Percentiles rank a stretch among this genome's conserved stretches.
Conservation (phyloP, 805 yeast genomes). For the Lipomyces spencermartinsiae region DNA sequence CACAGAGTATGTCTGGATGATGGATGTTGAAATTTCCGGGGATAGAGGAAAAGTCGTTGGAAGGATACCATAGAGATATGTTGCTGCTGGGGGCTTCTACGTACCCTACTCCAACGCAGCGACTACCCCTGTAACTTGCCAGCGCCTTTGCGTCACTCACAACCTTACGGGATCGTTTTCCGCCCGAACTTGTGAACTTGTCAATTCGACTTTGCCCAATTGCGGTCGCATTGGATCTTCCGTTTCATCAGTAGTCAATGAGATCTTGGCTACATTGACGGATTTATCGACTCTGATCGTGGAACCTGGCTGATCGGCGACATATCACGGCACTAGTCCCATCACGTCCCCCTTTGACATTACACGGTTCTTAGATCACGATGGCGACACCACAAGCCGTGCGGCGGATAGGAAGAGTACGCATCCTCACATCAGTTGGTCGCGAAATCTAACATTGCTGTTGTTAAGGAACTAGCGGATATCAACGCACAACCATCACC, state of each 20-base stretch:
- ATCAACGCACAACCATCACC: conserved; percentile 70
- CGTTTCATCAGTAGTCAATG: neutral
- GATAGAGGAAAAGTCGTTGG: too few species aligned
- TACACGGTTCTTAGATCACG: neutral
- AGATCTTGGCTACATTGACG: neutral
- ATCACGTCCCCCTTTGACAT: neutral
- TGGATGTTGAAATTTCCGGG: too few species aligned
- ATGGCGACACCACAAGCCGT: conserved; percentile 36
- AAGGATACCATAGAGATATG: too few species aligned
- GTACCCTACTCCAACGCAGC: too few species aligned
- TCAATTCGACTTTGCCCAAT: neutral
- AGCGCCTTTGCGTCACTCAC: too few species aligned
- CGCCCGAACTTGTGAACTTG: neutral
- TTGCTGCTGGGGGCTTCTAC: too few species aligned
- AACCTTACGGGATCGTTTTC: neutral
- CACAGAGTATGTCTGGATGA: too few species aligned
- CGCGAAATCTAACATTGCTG: neutral
- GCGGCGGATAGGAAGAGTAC: conserved; percentile 34
- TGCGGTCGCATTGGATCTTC: neutral
- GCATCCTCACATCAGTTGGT: neutral
- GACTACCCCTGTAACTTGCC: too few species aligned
- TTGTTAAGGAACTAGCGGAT: conserved; percentile 32
- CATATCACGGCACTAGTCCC: neutral
- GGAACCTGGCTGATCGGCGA: neutral
- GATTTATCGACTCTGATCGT: neutral